Evolutionary conservation across 2,329 filamentous ascomycete species (phyloP).

Genomic region (Grosmannia huntii): DNA sequence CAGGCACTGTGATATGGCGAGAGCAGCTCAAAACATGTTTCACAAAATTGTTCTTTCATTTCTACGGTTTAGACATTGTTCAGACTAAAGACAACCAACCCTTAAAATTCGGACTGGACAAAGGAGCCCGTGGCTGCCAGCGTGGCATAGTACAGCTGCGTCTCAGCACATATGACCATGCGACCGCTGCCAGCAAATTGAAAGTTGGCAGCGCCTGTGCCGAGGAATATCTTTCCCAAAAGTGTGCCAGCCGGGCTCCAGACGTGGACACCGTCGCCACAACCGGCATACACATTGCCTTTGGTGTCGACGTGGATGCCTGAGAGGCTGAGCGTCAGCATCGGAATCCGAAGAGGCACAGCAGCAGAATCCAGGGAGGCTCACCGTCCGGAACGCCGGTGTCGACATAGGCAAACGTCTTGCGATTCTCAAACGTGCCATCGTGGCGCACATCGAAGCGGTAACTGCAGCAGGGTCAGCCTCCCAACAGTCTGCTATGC

Average conservation of each 20-base stretch:
- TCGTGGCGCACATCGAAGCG: conserved; percentile 31
- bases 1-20: too few relatives aligned
- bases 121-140: conserved; percentile 16
- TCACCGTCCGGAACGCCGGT: conserved; percentile 45
- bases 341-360: background rate
- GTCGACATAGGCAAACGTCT: conserved; percentile 43
- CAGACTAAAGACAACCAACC: background rate
- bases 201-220: conserved; percentile 33
- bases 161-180: conserved; percentile 29
- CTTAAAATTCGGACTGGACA: conserved; percentile 6
- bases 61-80: too few relatives aligned
- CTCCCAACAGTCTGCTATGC: background rate
- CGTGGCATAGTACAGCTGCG: conserved; percentile 26
- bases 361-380: conserved; percentile 13
- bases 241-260: conserved; percentile 35
- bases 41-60: too few relatives aligned
- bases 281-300: conserved; percentile 42
- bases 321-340: conserved; percentile 6
- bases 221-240: conserved; percentile 43
- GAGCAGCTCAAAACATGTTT: too few relatives aligned
- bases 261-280: conserved; percentile 37
- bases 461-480: conserved; percentile 21
- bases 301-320: conserved; percentile 41
- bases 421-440: conserved; percentile 33
- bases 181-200: conserved; percentile 30